Evolutionary conservation across 805 yeast species (phyloP), one percentile per base, ranked within the genome.

Genomic region (Pichia sporocuriosa): DNA sequence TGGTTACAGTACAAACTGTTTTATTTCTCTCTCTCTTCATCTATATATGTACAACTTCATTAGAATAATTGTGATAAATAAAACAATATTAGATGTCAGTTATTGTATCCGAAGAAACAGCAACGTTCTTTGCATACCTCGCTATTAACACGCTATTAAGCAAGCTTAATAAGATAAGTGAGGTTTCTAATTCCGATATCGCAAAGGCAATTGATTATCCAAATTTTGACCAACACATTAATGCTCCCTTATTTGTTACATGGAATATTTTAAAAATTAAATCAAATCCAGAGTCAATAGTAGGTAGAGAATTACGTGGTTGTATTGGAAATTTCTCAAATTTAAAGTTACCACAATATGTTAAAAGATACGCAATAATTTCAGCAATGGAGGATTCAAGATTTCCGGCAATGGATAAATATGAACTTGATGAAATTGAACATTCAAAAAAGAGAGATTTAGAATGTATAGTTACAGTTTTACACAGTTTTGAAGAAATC

Each of bases 311-410:
- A 12, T 65, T 90, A 36, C 68, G 97, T 32, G 98, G 98, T 0
- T 90, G 98, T 56, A 93, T 90, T 41, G 98, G 98, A 1, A 89
- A 96, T 0, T 93, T 93, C 58, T 65, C 69, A 16, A 63, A 73
- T 13, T 58, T 72, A 42, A 68, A 72, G 0, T 51, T 84, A 2
- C 78, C 71, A 15, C 38, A 55, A 1, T 96, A 93, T 0, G 70
- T 88, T 4, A 58, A 65, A 19, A 68, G 69, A 29, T 90, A 80
- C 55, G 70, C 96, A 0, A 40, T 81, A 15, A 62, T 70, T 28
- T 79, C 89, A 34, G 96, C 95, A 0, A 62, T 87, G 7, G 76
- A 84, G 39, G 98, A 93, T 54, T 58, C 80, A 1, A 64, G 98
- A 35, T 93, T 93, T 57, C 53, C 68, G 2, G 89, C 95, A 0